A percentile compares a stretch with the other conserved stretches of the same genome.
Conservation (phyloP, 1,139 yeast genomes). For the Protomyces pachydermus region DNA sequence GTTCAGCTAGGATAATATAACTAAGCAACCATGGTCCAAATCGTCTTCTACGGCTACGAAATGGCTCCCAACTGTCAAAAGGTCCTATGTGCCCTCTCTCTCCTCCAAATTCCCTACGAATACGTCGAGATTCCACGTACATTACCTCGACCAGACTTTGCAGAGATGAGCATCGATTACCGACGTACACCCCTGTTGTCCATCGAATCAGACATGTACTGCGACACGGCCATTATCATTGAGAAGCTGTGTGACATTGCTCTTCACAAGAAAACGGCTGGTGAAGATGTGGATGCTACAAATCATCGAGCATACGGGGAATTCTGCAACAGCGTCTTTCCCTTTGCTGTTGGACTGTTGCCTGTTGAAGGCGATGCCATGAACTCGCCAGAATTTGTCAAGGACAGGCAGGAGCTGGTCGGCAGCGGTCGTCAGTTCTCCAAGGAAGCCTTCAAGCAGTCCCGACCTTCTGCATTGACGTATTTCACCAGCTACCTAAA, state of each 20-base stretch:
- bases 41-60: constrained; percentile 14
- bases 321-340: constrained; percentile 1
- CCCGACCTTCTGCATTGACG: constrained; percentile 1
- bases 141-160: constrained; percentile 19
- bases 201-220: constrained; percentile 22
- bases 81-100: neutral
- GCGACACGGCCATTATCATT: constrained; percentile 13
- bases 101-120: constrained; percentile 9
- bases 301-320: constrained; percentile 9
- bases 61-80: constrained; percentile 22
- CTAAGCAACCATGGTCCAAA: neutral
- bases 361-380: neutral
- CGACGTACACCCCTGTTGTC: constrained; percentile 17
- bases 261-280: neutral
- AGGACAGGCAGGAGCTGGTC: constrained; percentile 7
- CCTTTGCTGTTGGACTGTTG: constrained; percentile 3
- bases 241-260: constrained; percentile 21
- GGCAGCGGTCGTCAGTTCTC: constrained; percentile 4
- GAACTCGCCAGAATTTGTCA: constrained; percentile 10
- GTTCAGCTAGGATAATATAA: no score
- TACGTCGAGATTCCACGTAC: constrained; percentile 12
- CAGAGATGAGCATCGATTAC: constrained; percentile 8
- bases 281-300: constrained; percentile 6
- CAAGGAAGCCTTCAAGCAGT: neutral
- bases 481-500: constrained; percentile 2